Evolutionary conservation across 73 alveolate genomes (phyloP).

Genomic region (Stentor roeselii): DNA sequence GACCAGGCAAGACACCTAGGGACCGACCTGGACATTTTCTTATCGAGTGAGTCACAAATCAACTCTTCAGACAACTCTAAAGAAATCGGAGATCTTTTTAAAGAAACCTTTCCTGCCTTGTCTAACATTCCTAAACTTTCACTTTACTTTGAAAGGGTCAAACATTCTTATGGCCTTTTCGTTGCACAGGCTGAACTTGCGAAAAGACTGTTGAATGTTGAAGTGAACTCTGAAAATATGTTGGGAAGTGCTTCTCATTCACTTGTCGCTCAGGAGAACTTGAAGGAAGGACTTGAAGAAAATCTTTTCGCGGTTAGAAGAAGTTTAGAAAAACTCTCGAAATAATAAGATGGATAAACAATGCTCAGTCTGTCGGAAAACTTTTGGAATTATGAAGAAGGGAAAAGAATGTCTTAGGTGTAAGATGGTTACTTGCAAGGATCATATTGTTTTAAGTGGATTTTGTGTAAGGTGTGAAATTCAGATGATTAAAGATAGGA

Average conservation of each 20-base stretch:
- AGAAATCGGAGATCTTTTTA: background rate
- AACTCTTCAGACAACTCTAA: background rate
- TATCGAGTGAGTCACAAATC: background rate
- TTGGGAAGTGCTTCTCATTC: background rate
- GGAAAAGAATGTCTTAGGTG: too few species aligned
- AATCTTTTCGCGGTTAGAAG: background rate
- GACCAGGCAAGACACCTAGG: conserved; percentile 24
- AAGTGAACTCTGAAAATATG: background rate
- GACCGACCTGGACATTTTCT: conserved; percentile 1
- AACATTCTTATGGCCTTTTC: background rate
- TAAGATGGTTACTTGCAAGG: too few species aligned
- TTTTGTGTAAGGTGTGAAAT: too few species aligned
- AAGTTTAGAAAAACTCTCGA: background rate
- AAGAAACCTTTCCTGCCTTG: background rate
- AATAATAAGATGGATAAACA: too few species aligned
- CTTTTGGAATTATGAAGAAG: too few species aligned
- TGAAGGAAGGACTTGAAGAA: conserved; percentile 1
- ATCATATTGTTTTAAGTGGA: too few species aligned
- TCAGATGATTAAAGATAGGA: too few species aligned
- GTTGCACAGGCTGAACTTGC: background rate
- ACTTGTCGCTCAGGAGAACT: background rate
- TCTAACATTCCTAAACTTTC: background rate
- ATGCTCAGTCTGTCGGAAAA: too few species aligned
- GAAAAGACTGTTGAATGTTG: background rate
- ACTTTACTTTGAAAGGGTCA: background rate